phyloP scores from a whole-genome alignment of 805 yeast genomes.

The Kluyveromyces nonfermentans region DNA sequence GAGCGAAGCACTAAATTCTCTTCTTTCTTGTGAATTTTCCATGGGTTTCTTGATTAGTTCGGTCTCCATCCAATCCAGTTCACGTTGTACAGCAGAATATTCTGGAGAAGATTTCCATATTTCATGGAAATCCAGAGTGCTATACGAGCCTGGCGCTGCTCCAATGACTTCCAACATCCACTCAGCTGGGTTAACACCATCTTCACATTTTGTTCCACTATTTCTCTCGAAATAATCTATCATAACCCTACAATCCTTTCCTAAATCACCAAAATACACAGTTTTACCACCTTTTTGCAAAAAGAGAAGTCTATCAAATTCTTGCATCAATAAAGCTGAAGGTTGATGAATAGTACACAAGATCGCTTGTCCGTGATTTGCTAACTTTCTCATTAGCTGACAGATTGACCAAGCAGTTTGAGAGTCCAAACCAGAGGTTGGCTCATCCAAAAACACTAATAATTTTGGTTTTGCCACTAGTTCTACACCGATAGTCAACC shows the following conservation, averaged over 20 bases:
- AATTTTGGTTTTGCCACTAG: slow-evolving; percentile 60
- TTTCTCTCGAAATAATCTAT: slow-evolving; percentile 56
- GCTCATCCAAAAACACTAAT: slow-evolving; percentile 58
- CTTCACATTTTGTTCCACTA: slow-evolving; percentile 61
- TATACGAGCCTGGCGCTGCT: slow-evolving; percentile 74
- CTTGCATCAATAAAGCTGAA: slow-evolving; percentile 57
- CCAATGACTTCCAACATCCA: slow-evolving; percentile 88
- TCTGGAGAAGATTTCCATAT: slow-evolving; percentile 71
- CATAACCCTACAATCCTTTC: slow-evolving; percentile 46
- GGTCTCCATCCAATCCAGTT: slow-evolving; percentile 53
- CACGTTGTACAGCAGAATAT: slow-evolving; percentile 45
- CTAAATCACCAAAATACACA: slow-evolving; percentile 74
- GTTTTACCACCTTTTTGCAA: slow-evolving; percentile 70
- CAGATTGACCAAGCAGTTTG: slow-evolving; percentile 64
- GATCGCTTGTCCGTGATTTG: slow-evolving; percentile 65
- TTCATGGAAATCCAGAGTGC: slow-evolving; percentile 61
- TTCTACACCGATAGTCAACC: slow-evolving; percentile 62
- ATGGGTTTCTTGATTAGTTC: slow-evolving; percentile 38
- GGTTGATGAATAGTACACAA: slow-evolving; percentile 75
- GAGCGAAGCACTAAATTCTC: slow-evolving; percentile 37
- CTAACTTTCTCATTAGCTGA: slow-evolving; percentile 55
- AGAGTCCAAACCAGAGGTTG: slow-evolving; percentile 64
- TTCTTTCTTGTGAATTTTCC: slow-evolving; percentile 26
- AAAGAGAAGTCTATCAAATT: slow-evolving; percentile 58
- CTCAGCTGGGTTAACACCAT: slow-evolving; percentile 72